Evolutionary conservation across 1,139 yeast species (phyloP).

Genomic region (Sugiyamaella paludigena): DNA sequence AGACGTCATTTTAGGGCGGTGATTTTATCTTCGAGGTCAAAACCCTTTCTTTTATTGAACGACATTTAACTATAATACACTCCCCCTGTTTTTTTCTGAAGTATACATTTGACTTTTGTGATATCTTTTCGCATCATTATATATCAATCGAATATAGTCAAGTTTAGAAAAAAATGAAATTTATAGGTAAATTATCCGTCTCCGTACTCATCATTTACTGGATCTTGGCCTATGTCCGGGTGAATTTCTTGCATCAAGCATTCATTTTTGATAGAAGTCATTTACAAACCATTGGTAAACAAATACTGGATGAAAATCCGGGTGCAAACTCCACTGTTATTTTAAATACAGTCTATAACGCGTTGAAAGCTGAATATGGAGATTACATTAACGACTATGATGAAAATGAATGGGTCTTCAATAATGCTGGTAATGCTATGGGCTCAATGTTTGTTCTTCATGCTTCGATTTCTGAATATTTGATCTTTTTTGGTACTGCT

Average conservation of each 20-base stretch:
- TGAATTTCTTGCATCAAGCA: conserved; percentile 50
- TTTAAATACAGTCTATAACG: conserved; percentile 59
- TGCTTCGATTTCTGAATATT: conserved; percentile 91
- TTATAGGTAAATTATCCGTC: conserved; percentile 14
- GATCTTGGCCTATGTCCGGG: conserved; percentile 21
- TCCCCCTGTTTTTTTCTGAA: too few species aligned
- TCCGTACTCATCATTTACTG: conserved; percentile 17
- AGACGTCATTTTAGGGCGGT: too few species aligned
- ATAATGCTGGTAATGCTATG: conserved; percentile 99
- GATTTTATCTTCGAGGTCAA: too few species aligned
- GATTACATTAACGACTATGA: conserved; percentile 65
- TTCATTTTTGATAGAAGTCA: conserved; percentile 57
- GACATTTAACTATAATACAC: too few species aligned
- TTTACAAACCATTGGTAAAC: conserved; percentile 47
- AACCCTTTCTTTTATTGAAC: too few species aligned
- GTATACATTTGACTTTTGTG: too few species aligned
- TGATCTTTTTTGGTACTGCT: conserved; percentile 85
- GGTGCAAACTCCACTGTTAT: conserved; percentile 61
- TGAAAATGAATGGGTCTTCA: conserved; percentile 87
- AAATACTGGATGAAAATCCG: conserved; percentile 50
- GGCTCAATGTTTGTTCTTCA: conserved; percentile 94
- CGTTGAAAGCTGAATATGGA: conserved; percentile 63
- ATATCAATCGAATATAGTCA: not conserved
- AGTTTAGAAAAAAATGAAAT: conserved; percentile 7
- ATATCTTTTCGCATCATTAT: too few species aligned